A percentile compares a stretch with the other conserved stretches of the same genome.
These are phyloP conservation scores for Capsella bursapastoris DNA, from an alignment of 345 rosid species.

Conservation along the genomic window DNA sequence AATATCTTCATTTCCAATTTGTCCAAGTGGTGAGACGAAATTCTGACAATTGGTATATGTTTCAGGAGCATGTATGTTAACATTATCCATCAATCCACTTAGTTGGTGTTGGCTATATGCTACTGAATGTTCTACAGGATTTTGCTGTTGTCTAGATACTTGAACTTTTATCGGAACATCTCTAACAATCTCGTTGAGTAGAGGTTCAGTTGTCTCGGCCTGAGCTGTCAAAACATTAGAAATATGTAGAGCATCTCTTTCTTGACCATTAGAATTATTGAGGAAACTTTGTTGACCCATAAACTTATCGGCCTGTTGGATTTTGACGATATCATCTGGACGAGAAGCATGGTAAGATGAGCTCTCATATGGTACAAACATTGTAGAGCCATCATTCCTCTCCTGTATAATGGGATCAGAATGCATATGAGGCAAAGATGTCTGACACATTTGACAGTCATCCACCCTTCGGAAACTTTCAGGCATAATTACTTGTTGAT, in stretches of 20 bases:
- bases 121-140: neutral
- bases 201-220: neutral
- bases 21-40: slow-evolving; percentile 3
- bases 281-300: slow-evolving; percentile 16
- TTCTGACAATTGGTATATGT: neutral
- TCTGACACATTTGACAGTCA: slow-evolving; percentile 1
- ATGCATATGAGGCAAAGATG: slow-evolving; percentile 13
- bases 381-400: neutral
- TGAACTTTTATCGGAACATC: neutral
- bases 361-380: neutral
- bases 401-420: neutral
- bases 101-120: neutral
- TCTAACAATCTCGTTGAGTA: neutral
- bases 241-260: slow-evolving; percentile 1
- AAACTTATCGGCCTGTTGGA: neutral
- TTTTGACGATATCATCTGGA: neutral
- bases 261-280: neutral
- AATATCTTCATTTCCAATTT: neutral
- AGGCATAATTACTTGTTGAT: neutral
- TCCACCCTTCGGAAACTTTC: neutral
- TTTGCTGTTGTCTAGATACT: neutral
- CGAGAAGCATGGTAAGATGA: neutral
- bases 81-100: slow-evolving; percentile 6
- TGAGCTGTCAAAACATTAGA: neutral
- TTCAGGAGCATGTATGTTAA: neutral